These are phyloP conservation scores for Trichocladium antarcticum DNA, from an alignment of 495 filamentous ascomycete genomes.

Conservation along the genomic window DNA sequence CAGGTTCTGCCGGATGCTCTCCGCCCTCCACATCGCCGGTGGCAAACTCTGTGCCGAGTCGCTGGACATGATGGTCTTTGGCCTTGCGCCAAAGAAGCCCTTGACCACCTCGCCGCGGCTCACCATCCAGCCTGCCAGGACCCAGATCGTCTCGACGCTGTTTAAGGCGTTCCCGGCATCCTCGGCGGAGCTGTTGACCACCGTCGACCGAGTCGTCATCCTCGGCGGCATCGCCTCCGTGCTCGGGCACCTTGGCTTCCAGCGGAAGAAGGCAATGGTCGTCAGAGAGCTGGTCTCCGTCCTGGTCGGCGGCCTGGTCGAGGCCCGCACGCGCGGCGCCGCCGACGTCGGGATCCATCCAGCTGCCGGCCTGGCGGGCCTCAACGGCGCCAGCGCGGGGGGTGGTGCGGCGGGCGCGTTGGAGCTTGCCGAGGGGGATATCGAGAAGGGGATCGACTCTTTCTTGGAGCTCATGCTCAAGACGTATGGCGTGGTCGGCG, in stretches of 20 bases:
- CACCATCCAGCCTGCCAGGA: constrained; percentile 44
- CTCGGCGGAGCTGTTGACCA: constrained; percentile 49
- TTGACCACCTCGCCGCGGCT: constrained; percentile 36
- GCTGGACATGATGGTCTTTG: constrained; percentile 53
- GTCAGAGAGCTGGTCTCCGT: constrained; percentile 73
- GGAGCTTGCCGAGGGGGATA: constrained; percentile 62
- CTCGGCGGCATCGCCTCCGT: constrained; percentile 80
- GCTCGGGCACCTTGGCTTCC: constrained; percentile 60
- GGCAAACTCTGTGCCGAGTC: constrained; percentile 58
- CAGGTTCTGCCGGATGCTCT: constrained; percentile 62
- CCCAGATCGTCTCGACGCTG: constrained; percentile 57
- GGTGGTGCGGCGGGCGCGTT: constrained; percentile 45
- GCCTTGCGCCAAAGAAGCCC: constrained; percentile 23
- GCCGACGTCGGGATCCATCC: constrained; percentile 94
- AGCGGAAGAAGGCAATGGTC: constrained; percentile 79
- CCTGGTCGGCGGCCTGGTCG: constrained; percentile 74
- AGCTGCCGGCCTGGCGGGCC: constrained; percentile 64
- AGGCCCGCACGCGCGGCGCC: constrained; percentile 82
- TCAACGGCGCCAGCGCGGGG: constrained; percentile 39
- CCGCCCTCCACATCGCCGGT: constrained; percentile 55
- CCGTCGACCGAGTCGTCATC: constrained; percentile 61
- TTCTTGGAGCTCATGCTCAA: constrained; percentile 40
- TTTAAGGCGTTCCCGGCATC: constrained; percentile 62
- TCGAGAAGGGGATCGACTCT: constrained; percentile 56
- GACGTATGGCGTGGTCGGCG: constrained; percentile 40